Base-by-base conservation (phyloP, 208 protist genomes). In the Leishmania aethiopica region DNA sequence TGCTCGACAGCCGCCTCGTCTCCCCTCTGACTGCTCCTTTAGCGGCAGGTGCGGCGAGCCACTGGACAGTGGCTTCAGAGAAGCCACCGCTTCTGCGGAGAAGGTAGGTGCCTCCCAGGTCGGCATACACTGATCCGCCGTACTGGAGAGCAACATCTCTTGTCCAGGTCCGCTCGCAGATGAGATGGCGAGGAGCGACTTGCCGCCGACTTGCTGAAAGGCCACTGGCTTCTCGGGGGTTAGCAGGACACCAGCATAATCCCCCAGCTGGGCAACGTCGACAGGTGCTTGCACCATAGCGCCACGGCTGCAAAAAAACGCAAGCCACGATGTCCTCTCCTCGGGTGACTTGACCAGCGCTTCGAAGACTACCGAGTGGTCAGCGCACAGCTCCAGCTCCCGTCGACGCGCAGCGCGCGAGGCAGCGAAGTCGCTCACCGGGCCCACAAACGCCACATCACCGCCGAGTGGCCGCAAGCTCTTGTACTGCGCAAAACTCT, bases 261-360 rank as follows among this genome's bases (percentile, higher is more conserved):
- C 10, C 53, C 74, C 25, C 62, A 70, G 1, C 70, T 77, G 40
- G 51, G 75, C 53, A 79, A 28, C 81, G 40, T 53, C 35, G 15
- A 32, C 75, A 53, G 75, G 32, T 69, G 75, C 17, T 37, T 55
- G 35, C 25, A 80, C 77, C n/a, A 22, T 45, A 51, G 64, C 77
- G 32, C 77, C 77, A 10, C 32, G 42, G 28, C 47, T 42, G 64
- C 60, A 32, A n/a, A 80, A 72, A 64, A 77, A 85, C 60, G 51
- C 59, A 35, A 85, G 71, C 82, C 82, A 85, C 77, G 59, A 62
- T 51, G 77, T 45, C 45, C 82, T 55, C 71, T 85, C 77, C 35
- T 75, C 73, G 5, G 47, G 22, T 11, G 82, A 75, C 64, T 78
- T 85, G 15, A 73, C 82, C 28, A 81, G 72, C 6, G 82, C 82